phyloP scores from a whole-genome alignment of 1,139 yeast species.

The Blastobotrys capitulatus region DNA sequence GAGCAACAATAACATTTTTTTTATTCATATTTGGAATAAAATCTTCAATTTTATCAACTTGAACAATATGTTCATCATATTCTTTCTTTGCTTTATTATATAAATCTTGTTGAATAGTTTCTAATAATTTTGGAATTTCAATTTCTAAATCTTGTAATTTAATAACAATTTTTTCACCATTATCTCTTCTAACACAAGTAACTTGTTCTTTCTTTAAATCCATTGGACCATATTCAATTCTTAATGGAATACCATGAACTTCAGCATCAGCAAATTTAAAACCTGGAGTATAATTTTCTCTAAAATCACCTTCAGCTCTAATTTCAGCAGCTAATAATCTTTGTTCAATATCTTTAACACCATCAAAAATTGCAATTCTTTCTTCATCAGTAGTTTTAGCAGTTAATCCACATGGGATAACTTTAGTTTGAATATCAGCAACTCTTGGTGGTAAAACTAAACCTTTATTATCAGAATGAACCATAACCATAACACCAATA shows the following conservation, averaged over 20 bases:
- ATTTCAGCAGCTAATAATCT: slow-evolving; percentile 41
- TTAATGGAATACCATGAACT: slow-evolving; percentile 89
- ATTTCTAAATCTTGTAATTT: slow-evolving; percentile 59
- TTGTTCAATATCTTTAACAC: slow-evolving; percentile 48
- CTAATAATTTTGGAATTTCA: slow-evolving; percentile 71
- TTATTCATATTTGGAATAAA: slow-evolving; percentile 89
- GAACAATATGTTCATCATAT: slow-evolving; percentile 76
- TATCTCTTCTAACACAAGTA: slow-evolving; percentile 90
- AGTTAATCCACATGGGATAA: slow-evolving; percentile 93
- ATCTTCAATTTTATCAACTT: slow-evolving; percentile 82
- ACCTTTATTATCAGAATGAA: slow-evolving; percentile 98
- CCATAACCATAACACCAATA: slow-evolving; percentile 99
- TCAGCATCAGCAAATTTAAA: slow-evolving; percentile 99
- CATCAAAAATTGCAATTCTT: slow-evolving; percentile 60
- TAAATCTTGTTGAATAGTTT: slow-evolving; percentile 70
- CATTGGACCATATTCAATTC: slow-evolving; percentile 94
- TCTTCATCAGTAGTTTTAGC: slow-evolving; percentile 76
- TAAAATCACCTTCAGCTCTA: slow-evolving; percentile 78
- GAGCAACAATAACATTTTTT: slow-evolving; percentile 85
- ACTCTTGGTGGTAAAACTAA: slow-evolving; percentile 97
- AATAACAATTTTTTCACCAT: slow-evolving; percentile 65
- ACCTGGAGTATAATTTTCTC: slow-evolving; percentile 95
- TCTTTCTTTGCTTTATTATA: slow-evolving; percentile 73
- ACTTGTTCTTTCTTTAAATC: slow-evolving; percentile 78
- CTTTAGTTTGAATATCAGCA: slow-evolving; percentile 84